These are phyloP conservation scores for Licmophora abbreviata DNA, from an alignment of 108 stramenopile species.

Conservation along the genomic window DNA sequence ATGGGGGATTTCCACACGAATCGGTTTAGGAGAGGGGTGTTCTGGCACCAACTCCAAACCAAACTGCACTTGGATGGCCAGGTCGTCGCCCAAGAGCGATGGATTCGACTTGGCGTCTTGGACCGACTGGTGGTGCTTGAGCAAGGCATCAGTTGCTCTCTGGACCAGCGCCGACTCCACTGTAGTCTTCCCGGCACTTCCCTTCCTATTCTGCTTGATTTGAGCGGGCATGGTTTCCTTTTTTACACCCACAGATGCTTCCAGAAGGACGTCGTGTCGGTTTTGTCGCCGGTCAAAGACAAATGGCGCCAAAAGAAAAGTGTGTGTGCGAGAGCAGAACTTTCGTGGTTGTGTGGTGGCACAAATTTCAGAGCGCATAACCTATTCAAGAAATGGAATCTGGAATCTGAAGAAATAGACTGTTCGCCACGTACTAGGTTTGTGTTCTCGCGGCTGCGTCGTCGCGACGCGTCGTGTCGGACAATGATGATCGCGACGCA, in stretches of 20 bases:
- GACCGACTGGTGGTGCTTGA: conserved; percentile 59
- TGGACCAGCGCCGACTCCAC: conserved; percentile 37
- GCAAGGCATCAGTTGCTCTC: conserved; percentile 57
- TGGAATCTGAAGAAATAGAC: too few species aligned
- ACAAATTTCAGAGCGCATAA: too few species aligned
- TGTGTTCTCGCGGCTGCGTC: too few species aligned
- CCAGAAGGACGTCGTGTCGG: conserved; percentile 3
- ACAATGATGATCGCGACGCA: too few species aligned
- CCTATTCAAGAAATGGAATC: too few species aligned
- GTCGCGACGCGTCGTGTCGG: too few species aligned
- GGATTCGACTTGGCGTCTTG: conserved; percentile 15
- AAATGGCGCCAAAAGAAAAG: too few species aligned
- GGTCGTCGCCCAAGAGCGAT: conserved; percentile 49
- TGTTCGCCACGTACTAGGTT: too few species aligned
- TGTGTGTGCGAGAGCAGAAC: too few species aligned
- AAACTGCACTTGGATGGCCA: conserved; percentile 66
- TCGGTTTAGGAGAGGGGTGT: conserved; percentile 46
- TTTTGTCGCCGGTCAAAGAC: too few species aligned
- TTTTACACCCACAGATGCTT: background rate
- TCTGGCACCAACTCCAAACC: conserved; percentile 56
- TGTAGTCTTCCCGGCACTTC: too few species aligned
- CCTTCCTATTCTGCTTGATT: background rate
- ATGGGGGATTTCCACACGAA: conserved; percentile 66
- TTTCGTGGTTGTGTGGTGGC: too few species aligned
- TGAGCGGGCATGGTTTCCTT: conserved; percentile 1